Conservation (phyloP, 768 basidiomycete genomes). For the Saitozyma sp. region DNA sequence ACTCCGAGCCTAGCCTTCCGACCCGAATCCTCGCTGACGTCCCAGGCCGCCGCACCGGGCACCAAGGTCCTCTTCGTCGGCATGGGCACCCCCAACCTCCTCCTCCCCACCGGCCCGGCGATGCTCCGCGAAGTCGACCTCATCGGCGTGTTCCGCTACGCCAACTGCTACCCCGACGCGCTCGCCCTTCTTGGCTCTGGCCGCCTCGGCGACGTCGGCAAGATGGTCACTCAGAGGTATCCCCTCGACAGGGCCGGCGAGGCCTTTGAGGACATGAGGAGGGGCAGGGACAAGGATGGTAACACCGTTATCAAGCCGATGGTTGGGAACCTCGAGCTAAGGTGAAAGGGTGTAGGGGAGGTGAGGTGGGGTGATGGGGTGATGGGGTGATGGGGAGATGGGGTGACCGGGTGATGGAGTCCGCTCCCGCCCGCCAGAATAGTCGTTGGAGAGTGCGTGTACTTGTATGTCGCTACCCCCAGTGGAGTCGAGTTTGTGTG, state of each 20-base stretch:
- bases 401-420: neutral
- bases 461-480: neutral
- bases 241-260: conserved; percentile 64
- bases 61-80: conserved; percentile 92
- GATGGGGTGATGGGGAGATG: no score
- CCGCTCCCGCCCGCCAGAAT: neutral
- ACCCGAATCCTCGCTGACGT: no score
- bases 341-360: no score
- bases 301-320: conserved; percentile 87
- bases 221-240: conserved; percentile 62
- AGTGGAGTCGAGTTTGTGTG: neutral
- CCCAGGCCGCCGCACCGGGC: conserved; percentile 74
- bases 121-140: conserved; percentile 89
- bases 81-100: conserved; percentile 84
- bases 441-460: no score
- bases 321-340: conserved; percentile 55
- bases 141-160: conserved; percentile 70
- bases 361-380: no score
- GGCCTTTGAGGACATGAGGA: conserved; percentile 78
- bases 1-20: no score
- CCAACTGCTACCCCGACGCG: conserved; percentile 84
- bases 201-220: conserved; percentile 64
- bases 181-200: conserved; percentile 73
- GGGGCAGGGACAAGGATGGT: conserved; percentile 75
- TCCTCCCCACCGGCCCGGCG: conserved; percentile 80